Percentiles rank a stretch among this genome's conserved stretches.
These are phyloP conservation scores for Ophiostoma perfectum DNA, from an alignment of 2,329 filamentous ascomycete genomes.

Conservation along the genomic window DNA sequence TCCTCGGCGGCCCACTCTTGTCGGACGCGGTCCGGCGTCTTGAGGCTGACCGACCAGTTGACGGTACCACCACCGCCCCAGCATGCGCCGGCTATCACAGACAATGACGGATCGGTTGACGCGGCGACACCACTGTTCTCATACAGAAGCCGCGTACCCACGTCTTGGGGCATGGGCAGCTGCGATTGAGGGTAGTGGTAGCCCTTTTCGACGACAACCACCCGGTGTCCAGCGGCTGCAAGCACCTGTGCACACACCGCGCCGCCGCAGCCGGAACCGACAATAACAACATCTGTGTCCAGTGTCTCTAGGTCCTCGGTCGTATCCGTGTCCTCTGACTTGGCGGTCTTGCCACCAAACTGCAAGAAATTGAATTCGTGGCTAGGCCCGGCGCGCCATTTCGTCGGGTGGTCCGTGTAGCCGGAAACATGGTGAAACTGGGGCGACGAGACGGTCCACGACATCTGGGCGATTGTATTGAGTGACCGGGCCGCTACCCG, in stretches of 20 bases:
- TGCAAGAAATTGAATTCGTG: slow-evolving; percentile 60
- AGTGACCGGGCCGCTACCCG: slow-evolving; percentile 53
- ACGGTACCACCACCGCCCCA: slow-evolving; percentile 85
- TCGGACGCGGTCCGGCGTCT: slow-evolving; percentile 69
- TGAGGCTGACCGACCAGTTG: slow-evolving; percentile 69
- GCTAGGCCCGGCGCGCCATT: slow-evolving; percentile 46
- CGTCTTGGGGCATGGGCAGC: slow-evolving; percentile 65
- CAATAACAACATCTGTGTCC: slow-evolving; percentile 75
- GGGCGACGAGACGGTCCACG: slow-evolving; percentile 52
- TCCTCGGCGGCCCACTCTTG: slow-evolving; percentile 68
- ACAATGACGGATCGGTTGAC: slow-evolving; percentile 53
- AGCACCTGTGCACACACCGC: slow-evolving; percentile 76
- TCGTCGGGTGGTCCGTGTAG: slow-evolving; percentile 50
- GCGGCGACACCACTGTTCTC: slow-evolving; percentile 58
- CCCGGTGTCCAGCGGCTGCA: slow-evolving; percentile 65
- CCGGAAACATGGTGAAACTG: slow-evolving; percentile 51
- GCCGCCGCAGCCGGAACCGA: slow-evolving; percentile 83
- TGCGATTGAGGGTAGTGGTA: slow-evolving; percentile 69
- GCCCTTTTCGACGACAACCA: slow-evolving; percentile 67
- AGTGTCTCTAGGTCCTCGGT: slow-evolving; percentile 49
- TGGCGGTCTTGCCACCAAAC: slow-evolving; percentile 36
- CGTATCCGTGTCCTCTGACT: slow-evolving; percentile 16
- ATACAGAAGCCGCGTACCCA: slow-evolving; percentile 59
- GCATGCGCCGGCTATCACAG: slow-evolving; percentile 60
- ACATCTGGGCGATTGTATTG: slow-evolving; percentile 48